phyloP scores from a whole-genome alignment of 441 rosid genomes.

The Geranium incanum region DNA sequence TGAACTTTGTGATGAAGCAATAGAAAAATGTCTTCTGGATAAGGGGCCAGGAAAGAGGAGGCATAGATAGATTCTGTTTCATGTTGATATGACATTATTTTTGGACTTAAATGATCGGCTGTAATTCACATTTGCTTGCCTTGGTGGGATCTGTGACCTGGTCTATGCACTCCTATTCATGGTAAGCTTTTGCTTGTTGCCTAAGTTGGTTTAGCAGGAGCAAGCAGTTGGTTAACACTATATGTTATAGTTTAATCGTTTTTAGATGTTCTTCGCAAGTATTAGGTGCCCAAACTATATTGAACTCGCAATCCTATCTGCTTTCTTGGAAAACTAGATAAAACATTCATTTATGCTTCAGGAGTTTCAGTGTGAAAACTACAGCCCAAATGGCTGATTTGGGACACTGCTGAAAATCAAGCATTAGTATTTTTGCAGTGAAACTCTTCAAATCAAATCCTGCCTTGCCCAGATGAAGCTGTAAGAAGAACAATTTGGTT shows the following conservation, averaged over 20 bases:
- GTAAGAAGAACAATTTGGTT: too few relatives aligned
- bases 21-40: slow-evolving; percentile 51
- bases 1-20: slow-evolving; percentile 73
- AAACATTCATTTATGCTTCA: too few relatives aligned
- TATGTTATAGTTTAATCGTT: neutral
- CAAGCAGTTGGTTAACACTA: neutral
- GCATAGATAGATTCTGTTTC: slow-evolving; percentile 19
- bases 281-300: neutral
- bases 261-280: neutral
- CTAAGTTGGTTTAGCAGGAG: neutral
- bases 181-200: neutral
- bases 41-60: slow-evolving; percentile 28
- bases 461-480: too few relatives aligned
- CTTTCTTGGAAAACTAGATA: too few relatives aligned
- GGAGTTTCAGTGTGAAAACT: too few relatives aligned
- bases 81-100: neutral
- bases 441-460: too few relatives aligned
- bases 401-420: too few relatives aligned
- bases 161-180: neutral
- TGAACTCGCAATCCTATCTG: neutral
- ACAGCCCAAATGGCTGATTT: too few relatives aligned
- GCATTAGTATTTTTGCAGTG: too few relatives aligned
- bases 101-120: neutral
- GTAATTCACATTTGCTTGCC: slow-evolving; percentile 2
- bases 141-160: slow-evolving; percentile 5